These are phyloP conservation scores for Fusarium continuum DNA, from an alignment of 2,329 filamentous ascomycete genomes.

Conservation along the genomic window DNA sequence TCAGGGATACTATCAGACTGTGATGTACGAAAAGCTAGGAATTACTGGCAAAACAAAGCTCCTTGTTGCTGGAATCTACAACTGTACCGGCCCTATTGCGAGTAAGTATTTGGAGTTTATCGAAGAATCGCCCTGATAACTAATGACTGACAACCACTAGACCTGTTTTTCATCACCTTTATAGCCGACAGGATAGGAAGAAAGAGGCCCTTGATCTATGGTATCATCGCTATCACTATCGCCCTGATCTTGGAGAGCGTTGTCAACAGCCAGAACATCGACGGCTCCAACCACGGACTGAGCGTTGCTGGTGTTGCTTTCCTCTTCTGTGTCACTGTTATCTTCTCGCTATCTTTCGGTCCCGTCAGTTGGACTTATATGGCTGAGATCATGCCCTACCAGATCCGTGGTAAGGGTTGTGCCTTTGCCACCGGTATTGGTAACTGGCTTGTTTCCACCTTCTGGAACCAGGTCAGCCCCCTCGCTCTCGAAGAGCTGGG, in stretches of 20 bases:
- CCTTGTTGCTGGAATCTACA: constrained; percentile 68
- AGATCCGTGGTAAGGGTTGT: constrained; percentile 57
- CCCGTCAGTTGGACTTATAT: constrained; percentile 67
- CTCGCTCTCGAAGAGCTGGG: constrained; percentile 55
- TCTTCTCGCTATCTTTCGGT: constrained; percentile 64
- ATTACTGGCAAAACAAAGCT: constrained; percentile 62
- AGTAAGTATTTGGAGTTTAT: constrained; percentile 46
- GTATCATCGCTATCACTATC: constrained; percentile 65
- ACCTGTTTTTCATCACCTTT: constrained; percentile 65
- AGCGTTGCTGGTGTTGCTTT: constrained; percentile 69
- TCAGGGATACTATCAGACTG: constrained; percentile 57
- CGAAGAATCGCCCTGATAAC: background rate
- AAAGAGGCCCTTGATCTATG: constrained; percentile 71
- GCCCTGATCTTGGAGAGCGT: constrained; percentile 66
- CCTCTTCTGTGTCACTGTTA: constrained; percentile 62
- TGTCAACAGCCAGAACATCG: constrained; percentile 60
- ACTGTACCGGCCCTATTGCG: constrained; percentile 64
- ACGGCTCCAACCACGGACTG: constrained; percentile 50
- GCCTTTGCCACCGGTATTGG: constrained; percentile 42
- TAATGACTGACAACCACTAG: constrained; percentile 30
- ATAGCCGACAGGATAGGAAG: constrained; percentile 70
- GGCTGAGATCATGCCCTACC: constrained; percentile 69
- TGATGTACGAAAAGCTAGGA: constrained; percentile 60
- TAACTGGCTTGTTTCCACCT: constrained; percentile 47
- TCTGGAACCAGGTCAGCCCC: constrained; percentile 68